These are phyloP conservation scores for Nymphaea colorata DNA, from an alignment of 164 flowering plant genomes.

Conservation along the genomic window DNA sequence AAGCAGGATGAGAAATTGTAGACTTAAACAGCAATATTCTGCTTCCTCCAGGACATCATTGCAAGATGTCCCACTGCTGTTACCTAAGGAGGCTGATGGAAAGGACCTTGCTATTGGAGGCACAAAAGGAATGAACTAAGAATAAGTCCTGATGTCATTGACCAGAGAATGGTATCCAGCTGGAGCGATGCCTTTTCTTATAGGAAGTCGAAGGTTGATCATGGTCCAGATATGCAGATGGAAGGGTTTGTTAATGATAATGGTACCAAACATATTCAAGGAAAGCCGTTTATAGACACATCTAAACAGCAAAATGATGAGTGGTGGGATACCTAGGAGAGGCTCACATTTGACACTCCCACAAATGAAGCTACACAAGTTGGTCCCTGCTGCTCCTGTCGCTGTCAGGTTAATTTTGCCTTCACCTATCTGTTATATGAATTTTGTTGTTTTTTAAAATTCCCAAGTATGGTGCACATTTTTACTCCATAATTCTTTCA, in stretches of 20 bases:
- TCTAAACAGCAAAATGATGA: slow-evolving; percentile 27
- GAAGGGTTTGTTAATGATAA: slow-evolving; percentile 65
- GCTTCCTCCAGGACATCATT: slow-evolving; percentile 53
- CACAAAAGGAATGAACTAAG: slow-evolving; percentile 28
- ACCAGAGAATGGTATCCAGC: slow-evolving; percentile 8
- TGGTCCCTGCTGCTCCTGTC: slow-evolving; percentile 79
- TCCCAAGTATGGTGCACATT: too few relatives aligned
- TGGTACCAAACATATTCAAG: slow-evolving; percentile 18
- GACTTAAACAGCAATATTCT: slow-evolving; percentile 43
- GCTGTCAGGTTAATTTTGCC: slow-evolving; percentile 66
- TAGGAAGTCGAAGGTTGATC: slow-evolving; percentile 45
- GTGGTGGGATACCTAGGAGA: slow-evolving; percentile 94
- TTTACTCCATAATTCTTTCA: too few relatives aligned
- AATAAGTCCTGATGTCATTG: slow-evolving; percentile 13
- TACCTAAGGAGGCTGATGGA: slow-evolving; percentile 76
- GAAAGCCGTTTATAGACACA: slow-evolving; percentile 22
- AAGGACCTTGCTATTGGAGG: slow-evolving; percentile 26
- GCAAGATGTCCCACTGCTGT: slow-evolving; percentile 83
- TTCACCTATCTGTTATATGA: background rate
- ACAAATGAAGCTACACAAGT: slow-evolving; percentile 73
- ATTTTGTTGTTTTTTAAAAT: too few relatives aligned
- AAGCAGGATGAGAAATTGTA: slow-evolving; percentile 15
- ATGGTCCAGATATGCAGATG: slow-evolving; percentile 38
- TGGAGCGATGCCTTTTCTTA: slow-evolving; percentile 36
- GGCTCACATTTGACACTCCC: slow-evolving; percentile 49